These are phyloP conservation scores for Leptographium lundbergii DNA, from an alignment of 2,329 filamentous ascomycete species.

Conservation along the genomic window DNA sequence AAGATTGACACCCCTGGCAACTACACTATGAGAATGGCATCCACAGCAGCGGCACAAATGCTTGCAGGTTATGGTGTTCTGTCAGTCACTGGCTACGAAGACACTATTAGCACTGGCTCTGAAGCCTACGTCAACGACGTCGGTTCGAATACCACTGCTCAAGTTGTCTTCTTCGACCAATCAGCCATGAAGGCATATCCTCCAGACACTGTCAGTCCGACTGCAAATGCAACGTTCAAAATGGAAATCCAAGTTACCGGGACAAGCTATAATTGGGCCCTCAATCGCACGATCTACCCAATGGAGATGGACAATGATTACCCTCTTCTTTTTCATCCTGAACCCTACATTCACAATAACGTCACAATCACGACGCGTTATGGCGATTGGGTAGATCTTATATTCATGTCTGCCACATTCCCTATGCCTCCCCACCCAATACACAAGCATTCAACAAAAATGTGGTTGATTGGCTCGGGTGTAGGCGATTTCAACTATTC, in stretches of 20 bases:
- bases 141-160: slow-evolving; percentile 27
- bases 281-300: slow-evolving; percentile 33
- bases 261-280: slow-evolving; percentile 38
- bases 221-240: slow-evolving; percentile 32
- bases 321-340: slow-evolving; percentile 35
- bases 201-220: slow-evolving; percentile 25
- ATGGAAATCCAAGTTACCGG: slow-evolving; percentile 27
- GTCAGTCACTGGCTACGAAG: slow-evolving; percentile 18
- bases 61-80: slow-evolving; percentile 40
- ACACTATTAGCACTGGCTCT: slow-evolving; percentile 23
- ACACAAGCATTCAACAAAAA: slow-evolving; percentile 52
- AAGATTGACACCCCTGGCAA: slow-evolving; percentile 31
- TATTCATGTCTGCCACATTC: slow-evolving; percentile 29
- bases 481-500: slow-evolving; percentile 36
- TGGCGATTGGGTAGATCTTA: slow-evolving; percentile 42
- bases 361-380: slow-evolving; percentile 34
- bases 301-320: slow-evolving; percentile 20
- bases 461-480: slow-evolving; percentile 42
- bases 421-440: slow-evolving; percentile 46
- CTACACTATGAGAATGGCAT: slow-evolving; percentile 42
- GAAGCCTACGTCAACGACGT: slow-evolving; percentile 30
- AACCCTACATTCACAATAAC: slow-evolving; percentile 23
- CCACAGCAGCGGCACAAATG: slow-evolving; percentile 37
- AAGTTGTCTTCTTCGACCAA: slow-evolving; percentile 32
- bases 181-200: slow-evolving; percentile 33